Base-by-base conservation (phyloP, 2,329 filamentous ascomycete species). In the Magnaporthales sp. region DNA sequence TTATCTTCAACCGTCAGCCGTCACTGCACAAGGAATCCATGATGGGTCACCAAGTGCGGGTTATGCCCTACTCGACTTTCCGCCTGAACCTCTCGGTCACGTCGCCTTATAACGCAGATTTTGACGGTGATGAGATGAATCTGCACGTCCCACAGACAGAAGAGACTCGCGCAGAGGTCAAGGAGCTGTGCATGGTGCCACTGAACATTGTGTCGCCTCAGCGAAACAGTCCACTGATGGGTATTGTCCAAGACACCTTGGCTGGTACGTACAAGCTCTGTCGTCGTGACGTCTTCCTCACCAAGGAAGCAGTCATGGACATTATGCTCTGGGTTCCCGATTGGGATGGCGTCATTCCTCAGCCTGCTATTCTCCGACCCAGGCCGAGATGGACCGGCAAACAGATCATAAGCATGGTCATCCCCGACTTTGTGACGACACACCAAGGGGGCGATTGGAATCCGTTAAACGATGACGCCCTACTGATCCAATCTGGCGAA, bases 61-160 rank as follows among this genome's bases (percentile, higher is more conserved):
- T 99, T 68, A 98, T 99, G 93, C 95, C 95, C 3, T 99, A 97
- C 78, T 99, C 95, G 6, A 99, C 95, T 1, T 99, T 99, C 83
- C 90, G 95, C 70, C 86, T 99, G 62, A 99, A 99, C 75, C 79
- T 99, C 72, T 99, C 95, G 0, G 95, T 99, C 74, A 99, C 96
- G 0, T 96, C 93, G 30, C 95, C 95, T 0, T 99, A 99, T 84
- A 99, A 99, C 81, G 95, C 95, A 73, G 95, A 99, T 91, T 99
- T 99, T 80, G 95, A 99, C 75, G 95, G 95, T 80, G 95, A 99
- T 77, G 95, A 99, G 80, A 99, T 99, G 95, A 99, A 99, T 76
- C 87, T 99, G 80, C 95, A 99, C 85, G 96, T 99, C 65, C 96
- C 95, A 4, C 95, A 99, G 75, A 95, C 91, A 51, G 93, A 99